These are phyloP conservation scores for Platanus orientalis DNA, from an alignment of 164 flowering plant species.

Conservation along the genomic window DNA sequence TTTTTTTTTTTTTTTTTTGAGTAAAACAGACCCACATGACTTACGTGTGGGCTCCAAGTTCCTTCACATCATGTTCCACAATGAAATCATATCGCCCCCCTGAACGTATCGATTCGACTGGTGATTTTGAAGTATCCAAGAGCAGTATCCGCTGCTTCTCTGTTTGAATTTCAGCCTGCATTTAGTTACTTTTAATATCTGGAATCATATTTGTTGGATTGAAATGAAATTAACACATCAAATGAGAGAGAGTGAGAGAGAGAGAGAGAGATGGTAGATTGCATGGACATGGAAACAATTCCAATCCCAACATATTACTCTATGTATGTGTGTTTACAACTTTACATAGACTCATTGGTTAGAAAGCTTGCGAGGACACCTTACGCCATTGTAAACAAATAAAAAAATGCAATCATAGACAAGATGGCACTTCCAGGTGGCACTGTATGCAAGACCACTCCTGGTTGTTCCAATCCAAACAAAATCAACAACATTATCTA, in stretches of 20 bases:
- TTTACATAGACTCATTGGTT: background rate
- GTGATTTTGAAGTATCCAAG: slow-evolving; percentile 85
- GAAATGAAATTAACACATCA: background rate
- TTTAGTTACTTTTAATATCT: slow-evolving; percentile 7
- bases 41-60: slow-evolving; percentile 96
- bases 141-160: slow-evolving; percentile 86
- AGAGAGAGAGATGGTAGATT: background rate
- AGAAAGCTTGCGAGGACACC: background rate
- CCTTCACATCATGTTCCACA: slow-evolving; percentile 98
- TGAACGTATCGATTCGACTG: slow-evolving; percentile 87
- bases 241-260: too few relatives aligned
- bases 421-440: slow-evolving; percentile 1
- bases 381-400: background rate
- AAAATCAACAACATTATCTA: background rate
- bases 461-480: background rate
- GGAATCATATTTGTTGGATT: background rate
- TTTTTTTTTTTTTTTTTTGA: too few relatives aligned
- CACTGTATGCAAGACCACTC: background rate
- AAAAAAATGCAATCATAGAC: background rate
- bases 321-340: background rate
- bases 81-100: slow-evolving; percentile 98
- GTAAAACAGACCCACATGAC: too few relatives aligned
- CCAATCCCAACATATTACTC: background rate
- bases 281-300: background rate
- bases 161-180: slow-evolving; percentile 96